Evolutionary conservation across 768 basidiomycete genomes (phyloP).

Genomic region (Boletus reticuloceps): DNA sequence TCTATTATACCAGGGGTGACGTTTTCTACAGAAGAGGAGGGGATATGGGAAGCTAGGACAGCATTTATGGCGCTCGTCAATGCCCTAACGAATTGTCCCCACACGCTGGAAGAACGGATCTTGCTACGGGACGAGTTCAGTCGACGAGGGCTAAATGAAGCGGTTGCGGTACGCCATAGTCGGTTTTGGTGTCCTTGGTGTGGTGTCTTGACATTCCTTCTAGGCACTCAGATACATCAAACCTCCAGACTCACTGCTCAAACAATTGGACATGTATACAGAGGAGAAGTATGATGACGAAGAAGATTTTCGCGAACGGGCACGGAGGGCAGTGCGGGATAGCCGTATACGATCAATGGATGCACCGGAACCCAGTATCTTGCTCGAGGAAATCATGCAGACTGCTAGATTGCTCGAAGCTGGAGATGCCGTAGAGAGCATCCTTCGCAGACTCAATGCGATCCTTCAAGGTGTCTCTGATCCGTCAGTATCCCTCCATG

Average conservation of each 20-base stretch:
- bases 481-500: slow-evolving; percentile 43
- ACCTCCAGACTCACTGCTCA: slow-evolving; percentile 77
- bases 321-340: slow-evolving; percentile 36
- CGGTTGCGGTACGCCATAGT: slow-evolving; percentile 64
- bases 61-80: slow-evolving; percentile 79
- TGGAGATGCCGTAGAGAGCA: slow-evolving; percentile 46
- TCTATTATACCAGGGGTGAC: slow-evolving; percentile 30
- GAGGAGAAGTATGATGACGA: slow-evolving; percentile 93
- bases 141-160: slow-evolving; percentile 79
- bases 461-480: slow-evolving; percentile 60
- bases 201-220: not conserved
- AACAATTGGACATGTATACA: slow-evolving; percentile 75
- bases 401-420: slow-evolving; percentile 47
- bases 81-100: slow-evolving; percentile 64
- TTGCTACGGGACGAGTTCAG: slow-evolving; percentile 79
- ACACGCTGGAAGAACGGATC: slow-evolving; percentile 75
- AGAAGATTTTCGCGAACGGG: slow-evolving; percentile 73
- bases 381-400: slow-evolving; percentile 58
- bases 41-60: slow-evolving; percentile 78
- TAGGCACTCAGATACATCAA: slow-evolving; percentile 74
- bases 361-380: slow-evolving; percentile 50
- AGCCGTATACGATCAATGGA: slow-evolving; percentile 18
- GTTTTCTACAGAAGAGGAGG: slow-evolving; percentile 56
- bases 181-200: not conserved
- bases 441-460: slow-evolving; percentile 52